Conservation (phyloP, 2,329 filamentous ascomycete species). For the Oidium heveae region DNA sequence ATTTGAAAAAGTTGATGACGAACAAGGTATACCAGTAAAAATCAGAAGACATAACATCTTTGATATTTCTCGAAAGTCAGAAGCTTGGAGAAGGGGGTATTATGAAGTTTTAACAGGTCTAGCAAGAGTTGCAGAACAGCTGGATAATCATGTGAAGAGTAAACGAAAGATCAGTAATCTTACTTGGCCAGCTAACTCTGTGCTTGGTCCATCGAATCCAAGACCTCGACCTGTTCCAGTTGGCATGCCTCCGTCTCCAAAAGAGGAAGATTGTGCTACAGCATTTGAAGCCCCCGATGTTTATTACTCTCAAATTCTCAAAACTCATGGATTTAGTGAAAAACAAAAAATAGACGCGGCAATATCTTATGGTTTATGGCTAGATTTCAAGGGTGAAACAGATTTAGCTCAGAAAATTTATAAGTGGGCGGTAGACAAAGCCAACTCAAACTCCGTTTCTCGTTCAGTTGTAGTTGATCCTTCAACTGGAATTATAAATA, state of each 20-base stretch:
- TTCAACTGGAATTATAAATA: conserved; percentile 36
- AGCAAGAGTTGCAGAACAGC: conserved; percentile 51
- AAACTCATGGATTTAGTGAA: conserved; percentile 53
- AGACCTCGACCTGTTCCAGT: conserved; percentile 47
- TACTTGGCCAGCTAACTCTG: conserved; percentile 45
- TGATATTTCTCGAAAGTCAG: conserved; percentile 31
- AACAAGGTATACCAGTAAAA: conserved; percentile 26
- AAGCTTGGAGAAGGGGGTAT: conserved; percentile 70
- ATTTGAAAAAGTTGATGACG: conserved; percentile 18
- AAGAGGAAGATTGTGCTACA: conserved; percentile 48
- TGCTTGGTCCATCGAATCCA: conserved; percentile 66
- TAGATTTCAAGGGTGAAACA: conserved; percentile 47
- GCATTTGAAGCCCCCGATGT: conserved; percentile 46
- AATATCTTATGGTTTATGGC: conserved; percentile 60
- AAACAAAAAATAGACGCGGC: conserved; percentile 61
- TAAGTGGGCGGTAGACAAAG: conserved; percentile 50
- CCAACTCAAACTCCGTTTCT: conserved; percentile 22
- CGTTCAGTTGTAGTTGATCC: conserved; percentile 28
- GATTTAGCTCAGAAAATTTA: conserved; percentile 49
- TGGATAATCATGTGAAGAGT: conserved; percentile 59
- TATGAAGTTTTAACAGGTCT: conserved; percentile 57
- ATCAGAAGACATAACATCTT: conserved; percentile 23
- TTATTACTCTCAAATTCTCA: conserved; percentile 62
- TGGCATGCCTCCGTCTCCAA: conserved; percentile 34
- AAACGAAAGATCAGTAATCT: conserved; percentile 26